These are phyloP conservation scores for Penicillium coprophilum DNA, from an alignment of 495 filamentous ascomycete species.

Conservation along the genomic window DNA sequence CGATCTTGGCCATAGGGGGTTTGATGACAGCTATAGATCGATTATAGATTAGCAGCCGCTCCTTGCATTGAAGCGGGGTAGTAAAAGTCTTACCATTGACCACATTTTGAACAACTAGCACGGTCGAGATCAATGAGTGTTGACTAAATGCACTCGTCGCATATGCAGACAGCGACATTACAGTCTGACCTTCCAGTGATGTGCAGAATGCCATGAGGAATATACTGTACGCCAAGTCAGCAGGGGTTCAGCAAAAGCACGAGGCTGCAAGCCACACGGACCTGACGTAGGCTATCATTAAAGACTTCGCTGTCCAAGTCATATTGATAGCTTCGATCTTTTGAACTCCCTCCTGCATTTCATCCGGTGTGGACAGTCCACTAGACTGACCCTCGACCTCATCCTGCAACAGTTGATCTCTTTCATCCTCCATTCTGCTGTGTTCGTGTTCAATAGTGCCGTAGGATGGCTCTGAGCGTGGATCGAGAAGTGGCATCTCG, in stretches of 20 bases:
- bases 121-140: constrained; percentile 58
- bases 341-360: constrained; percentile 54
- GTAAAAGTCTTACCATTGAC: constrained; percentile 47
- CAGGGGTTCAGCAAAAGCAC: constrained; percentile 5
- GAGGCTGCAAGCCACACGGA: constrained; percentile 30
- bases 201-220: constrained; percentile 58
- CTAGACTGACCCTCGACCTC: constrained; percentile 30
- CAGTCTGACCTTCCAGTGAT: constrained; percentile 56
- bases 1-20: constrained; percentile 67
- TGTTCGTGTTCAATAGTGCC: constrained; percentile 37
- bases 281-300: constrained; percentile 58
- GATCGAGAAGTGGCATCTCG: constrained; percentile 43
- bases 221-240: constrained; percentile 44
- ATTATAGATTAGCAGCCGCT: constrained; percentile 13
- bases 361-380: constrained; percentile 30
- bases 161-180: constrained; percentile 54
- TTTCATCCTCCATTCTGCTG: constrained; percentile 31
- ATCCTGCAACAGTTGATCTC: constrained; percentile 35
- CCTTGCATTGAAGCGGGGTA: neutral
- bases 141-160: constrained; percentile 60
- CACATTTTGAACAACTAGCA: constrained; percentile 57
- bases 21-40: constrained; percentile 57
- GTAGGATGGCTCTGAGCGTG: constrained; percentile 40
- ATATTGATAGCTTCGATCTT: constrained; percentile 57
- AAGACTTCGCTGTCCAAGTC: constrained; percentile 53